Conservation (phyloP, 495 filamentous ascomycete genomes). For the Neurospora terricola region DNA sequence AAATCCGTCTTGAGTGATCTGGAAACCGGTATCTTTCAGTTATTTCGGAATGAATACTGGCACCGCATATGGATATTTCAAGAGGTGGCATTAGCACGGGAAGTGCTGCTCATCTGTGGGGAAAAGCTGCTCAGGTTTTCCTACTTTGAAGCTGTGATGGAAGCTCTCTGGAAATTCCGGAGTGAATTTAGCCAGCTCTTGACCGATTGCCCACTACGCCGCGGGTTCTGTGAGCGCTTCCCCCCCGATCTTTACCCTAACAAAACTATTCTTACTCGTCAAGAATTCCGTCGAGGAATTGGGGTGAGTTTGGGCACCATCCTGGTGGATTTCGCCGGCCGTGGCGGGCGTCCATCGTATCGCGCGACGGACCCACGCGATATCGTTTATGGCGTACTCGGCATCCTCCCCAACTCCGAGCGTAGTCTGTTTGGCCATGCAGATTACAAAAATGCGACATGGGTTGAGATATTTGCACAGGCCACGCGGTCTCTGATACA, state of each 20-base stretch:
- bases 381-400: not conserved
- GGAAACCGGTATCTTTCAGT: not conserved
- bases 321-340: not conserved
- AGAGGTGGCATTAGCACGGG: not conserved
- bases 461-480: not conserved
- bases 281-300: no score
- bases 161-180: not conserved
- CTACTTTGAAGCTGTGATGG: not conserved
- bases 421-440: not conserved
- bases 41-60: not conserved
- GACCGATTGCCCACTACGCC: no score
- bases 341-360: not conserved
- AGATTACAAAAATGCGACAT: not conserved
- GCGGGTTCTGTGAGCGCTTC: not conserved
- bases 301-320: not conserved
- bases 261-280: not conserved
- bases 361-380: not conserved
- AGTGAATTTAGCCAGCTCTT: no score
- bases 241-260: not conserved
- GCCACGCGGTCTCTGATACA: not conserved
- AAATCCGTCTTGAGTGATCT: not conserved
- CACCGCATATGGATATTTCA: not conserved
- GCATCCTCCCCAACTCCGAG: not conserved
- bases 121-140: no score
- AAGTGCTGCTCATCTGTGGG: not conserved